Conservation (phyloP, 2,329 filamentous ascomycete species). For the Exophiala sideris region DNA sequence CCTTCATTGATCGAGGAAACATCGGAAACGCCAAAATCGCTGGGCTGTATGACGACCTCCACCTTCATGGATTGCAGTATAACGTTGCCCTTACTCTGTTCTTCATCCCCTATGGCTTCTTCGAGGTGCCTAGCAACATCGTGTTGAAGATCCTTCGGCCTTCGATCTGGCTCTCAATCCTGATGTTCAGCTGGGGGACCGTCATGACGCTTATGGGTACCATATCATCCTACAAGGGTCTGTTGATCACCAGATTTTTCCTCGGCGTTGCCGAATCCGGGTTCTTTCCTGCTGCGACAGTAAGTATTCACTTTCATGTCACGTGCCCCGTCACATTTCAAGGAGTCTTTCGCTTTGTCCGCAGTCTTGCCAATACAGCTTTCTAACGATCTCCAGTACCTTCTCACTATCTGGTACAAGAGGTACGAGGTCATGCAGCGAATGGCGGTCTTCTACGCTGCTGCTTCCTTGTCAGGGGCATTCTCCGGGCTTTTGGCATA, state of each 20-base stretch:
- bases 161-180: constrained; percentile 50
- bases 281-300: constrained; percentile 28
- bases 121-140: constrained; percentile 43
- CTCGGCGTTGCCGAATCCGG: constrained; percentile 47
- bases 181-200: constrained; percentile 43
- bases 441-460: constrained; percentile 32
- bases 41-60: constrained; percentile 29
- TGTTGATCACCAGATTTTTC: constrained; percentile 49
- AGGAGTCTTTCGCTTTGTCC: too few species aligned
- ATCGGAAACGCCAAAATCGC: constrained; percentile 40
- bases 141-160: constrained; percentile 48
- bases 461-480: constrained; percentile 37
- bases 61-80: constrained; percentile 33
- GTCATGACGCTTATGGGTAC: constrained; percentile 49
- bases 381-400: constrained; percentile 37
- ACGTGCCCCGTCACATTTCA: too few species aligned
- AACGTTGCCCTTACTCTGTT: constrained; percentile 40
- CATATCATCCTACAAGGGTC: constrained; percentile 49
- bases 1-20: constrained; percentile 37
- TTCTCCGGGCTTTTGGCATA: constrained; percentile 52
- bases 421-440: constrained; percentile 31
- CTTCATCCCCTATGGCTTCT: constrained; percentile 40
- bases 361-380: background rate
- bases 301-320: background rate
- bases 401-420: constrained; percentile 36